A percentile compares a stretch with the other conserved stretches of the same genome.
Evolutionary conservation across 495 filamentous ascomycete genomes (phyloP).

Genomic region (Talaromyces ruber): DNA sequence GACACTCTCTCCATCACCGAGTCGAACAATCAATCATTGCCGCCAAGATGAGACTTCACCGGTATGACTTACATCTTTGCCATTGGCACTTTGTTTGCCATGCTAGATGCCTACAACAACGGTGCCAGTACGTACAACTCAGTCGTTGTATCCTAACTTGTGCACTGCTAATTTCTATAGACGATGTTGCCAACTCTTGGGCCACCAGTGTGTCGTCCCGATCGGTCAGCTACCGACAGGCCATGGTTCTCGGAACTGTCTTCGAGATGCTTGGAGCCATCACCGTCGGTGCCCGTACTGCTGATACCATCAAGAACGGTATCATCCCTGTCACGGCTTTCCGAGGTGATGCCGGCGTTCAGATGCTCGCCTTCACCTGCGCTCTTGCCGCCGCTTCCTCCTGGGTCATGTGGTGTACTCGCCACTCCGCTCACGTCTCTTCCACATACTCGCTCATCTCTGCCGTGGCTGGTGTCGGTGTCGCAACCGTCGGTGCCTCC

Average conservation of each 20-base stretch:
- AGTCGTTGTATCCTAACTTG: neutral
- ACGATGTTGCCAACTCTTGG: constrained; percentile 75
- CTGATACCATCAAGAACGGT: constrained; percentile 52
- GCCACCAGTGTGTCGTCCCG: constrained; percentile 63
- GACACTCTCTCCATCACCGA: neutral
- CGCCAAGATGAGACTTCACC: constrained; percentile 42
- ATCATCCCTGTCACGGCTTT: constrained; percentile 46
- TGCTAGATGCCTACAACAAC: constrained; percentile 66
- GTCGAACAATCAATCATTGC: neutral
- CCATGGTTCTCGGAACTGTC: constrained; percentile 57
- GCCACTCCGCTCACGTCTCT: constrained; percentile 52
- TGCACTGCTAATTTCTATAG: constrained; percentile 11
- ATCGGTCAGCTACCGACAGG: constrained; percentile 57
- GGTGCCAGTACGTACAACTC: constrained; percentile 45
- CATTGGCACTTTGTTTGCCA: constrained; percentile 68
- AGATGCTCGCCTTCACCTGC: constrained; percentile 53
- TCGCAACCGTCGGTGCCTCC: constrained; percentile 47
- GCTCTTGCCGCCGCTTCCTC: constrained; percentile 46
- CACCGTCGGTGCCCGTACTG: constrained; percentile 49
- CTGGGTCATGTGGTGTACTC: constrained; percentile 57
- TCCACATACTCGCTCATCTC: constrained; percentile 58
- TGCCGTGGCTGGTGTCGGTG: constrained; percentile 52
- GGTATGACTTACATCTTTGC: constrained; percentile 67
- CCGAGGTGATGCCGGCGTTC: constrained; percentile 42
- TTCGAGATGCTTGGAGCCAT: constrained; percentile 57